Percentiles rank a stretch among this genome's conserved stretches.
Evolutionary conservation across 441 rosid species (phyloP).

Genomic region (Euphorbia celastroides): DNA sequence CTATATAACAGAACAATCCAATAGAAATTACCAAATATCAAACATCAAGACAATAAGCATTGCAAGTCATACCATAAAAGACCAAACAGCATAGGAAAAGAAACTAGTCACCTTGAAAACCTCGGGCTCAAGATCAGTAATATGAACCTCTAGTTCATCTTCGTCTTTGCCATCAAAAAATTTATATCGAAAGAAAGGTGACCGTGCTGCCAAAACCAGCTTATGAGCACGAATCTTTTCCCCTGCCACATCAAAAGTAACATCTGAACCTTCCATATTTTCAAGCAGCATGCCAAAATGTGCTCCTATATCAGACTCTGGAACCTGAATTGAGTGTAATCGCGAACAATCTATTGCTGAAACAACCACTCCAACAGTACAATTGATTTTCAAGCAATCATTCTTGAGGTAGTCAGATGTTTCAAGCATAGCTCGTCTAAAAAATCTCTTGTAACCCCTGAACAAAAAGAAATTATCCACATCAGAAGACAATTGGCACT

Average conservation of each 20-base stretch:
- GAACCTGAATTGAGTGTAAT: slow-evolving; percentile 37
- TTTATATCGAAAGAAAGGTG: slow-evolving; percentile 32
- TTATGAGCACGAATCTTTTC: slow-evolving; percentile 45
- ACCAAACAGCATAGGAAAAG: not conserved
- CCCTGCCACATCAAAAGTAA: slow-evolving; percentile 40
- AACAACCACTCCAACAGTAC: slow-evolving; percentile 54
- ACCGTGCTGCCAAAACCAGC: slow-evolving; percentile 50
- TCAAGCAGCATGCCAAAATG: slow-evolving; percentile 46
- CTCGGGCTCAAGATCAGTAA: slow-evolving; percentile 39
- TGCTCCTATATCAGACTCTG: slow-evolving; percentile 46
- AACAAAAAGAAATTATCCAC: not conserved
- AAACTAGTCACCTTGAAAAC: slow-evolving; percentile 39
- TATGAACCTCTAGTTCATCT: slow-evolving; percentile 29
- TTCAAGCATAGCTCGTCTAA: slow-evolving; percentile 41
- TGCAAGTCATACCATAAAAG: not conserved
- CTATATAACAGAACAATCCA: slow-evolving; percentile 18
- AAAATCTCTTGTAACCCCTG: slow-evolving; percentile 60
- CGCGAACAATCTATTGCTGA: slow-evolving; percentile 36
- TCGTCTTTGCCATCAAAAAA: slow-evolving; percentile 27
- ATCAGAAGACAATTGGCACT: not conserved
- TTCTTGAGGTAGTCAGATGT: slow-evolving; percentile 46
- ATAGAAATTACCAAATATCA: not conserved
- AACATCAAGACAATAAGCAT: slow-evolving; percentile 4
- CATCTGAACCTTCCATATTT: slow-evolving; percentile 40
- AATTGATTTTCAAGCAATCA: slow-evolving; percentile 51